Evolutionary conservation across 768 basidiomycete genomes (phyloP).

Genomic region (Pulveroboletus sp.): DNA sequence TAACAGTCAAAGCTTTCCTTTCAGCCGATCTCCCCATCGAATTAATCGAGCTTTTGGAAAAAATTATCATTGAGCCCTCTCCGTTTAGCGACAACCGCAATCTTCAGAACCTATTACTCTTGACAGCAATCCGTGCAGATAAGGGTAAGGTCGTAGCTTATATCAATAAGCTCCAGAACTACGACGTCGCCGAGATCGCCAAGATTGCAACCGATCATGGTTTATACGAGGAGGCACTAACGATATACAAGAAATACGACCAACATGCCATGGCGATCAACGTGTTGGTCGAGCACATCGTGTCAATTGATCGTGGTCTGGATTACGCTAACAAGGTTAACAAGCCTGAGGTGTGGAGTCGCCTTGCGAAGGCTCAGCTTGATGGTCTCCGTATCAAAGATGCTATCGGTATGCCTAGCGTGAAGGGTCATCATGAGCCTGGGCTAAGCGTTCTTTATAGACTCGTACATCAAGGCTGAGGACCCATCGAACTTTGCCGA

Average conservation of each 20-base stretch:
- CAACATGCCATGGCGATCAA: slow-evolving; percentile 95
- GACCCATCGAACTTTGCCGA: slow-evolving; percentile 92
- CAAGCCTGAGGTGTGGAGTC: slow-evolving; percentile 93
- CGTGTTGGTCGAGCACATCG: slow-evolving; percentile 96
- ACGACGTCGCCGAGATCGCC: slow-evolving; percentile 91
- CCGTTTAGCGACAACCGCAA: slow-evolving; percentile 98
- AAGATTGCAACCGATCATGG: slow-evolving; percentile 96
- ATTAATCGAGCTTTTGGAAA: slow-evolving; percentile 95
- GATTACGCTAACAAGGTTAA: slow-evolving; percentile 97
- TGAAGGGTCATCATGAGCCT: not conserved
- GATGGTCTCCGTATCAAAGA: slow-evolving; percentile 98
- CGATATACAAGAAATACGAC: slow-evolving; percentile 96
- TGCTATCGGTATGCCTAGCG: slow-evolving; percentile 69
- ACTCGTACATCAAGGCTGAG: slow-evolving; percentile 97
- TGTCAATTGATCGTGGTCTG: slow-evolving; percentile 92
- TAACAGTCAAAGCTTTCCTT: slow-evolving; percentile 98
- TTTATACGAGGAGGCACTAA: slow-evolving; percentile 92
- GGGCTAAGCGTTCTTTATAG: slow-evolving; percentile 34
- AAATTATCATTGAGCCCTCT: slow-evolving; percentile 95
- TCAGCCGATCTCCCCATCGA: slow-evolving; percentile 95
- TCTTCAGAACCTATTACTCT: slow-evolving; percentile 88
- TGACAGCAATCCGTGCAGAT: slow-evolving; percentile 96
- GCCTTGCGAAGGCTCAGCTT: slow-evolving; percentile 97
- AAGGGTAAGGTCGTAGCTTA: slow-evolving; percentile 98
- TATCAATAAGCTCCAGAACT: slow-evolving; percentile 95